Evolutionary conservation across 495 filamentous ascomycete genomes (phyloP).

Genomic region (Trypethelium eluteriae): DNA sequence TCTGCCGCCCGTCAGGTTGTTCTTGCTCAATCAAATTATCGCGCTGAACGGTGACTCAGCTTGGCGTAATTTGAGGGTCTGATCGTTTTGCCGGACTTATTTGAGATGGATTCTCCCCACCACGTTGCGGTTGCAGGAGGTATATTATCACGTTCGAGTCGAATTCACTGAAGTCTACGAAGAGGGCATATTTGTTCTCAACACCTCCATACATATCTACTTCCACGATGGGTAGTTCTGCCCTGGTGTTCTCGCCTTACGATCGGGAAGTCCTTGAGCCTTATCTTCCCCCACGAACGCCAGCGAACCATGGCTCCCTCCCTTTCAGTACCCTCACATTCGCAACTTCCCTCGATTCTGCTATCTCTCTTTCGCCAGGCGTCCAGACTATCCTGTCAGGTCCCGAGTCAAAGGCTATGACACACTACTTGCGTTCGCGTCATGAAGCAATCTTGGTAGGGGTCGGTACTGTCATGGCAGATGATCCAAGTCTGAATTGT

Average conservation of each 20-base stretch:
- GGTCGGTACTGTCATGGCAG: conserved; percentile 71
- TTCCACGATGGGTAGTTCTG: neutral
- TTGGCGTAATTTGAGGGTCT: no score
- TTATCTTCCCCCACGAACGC: conserved; percentile 1
- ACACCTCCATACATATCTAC: neutral
- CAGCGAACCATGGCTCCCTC: neutral
- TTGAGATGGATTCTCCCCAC: no score
- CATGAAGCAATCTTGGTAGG: conserved; percentile 84
- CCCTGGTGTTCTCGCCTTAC: neutral
- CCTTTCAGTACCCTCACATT: conserved; percentile 68
- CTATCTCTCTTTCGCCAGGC: conserved; percentile 65
- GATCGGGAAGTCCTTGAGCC: conserved; percentile 1
- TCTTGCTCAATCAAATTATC: no score
- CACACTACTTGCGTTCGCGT: conserved; percentile 72
- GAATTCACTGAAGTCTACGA: no score
- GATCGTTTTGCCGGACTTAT: no score
- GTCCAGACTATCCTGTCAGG: conserved; percentile 73
- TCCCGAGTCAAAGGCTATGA: conserved; percentile 76
- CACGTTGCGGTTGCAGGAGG: no score
- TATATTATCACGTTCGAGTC: no score
- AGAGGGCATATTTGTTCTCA: no score
- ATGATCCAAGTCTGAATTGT: conserved; percentile 79
- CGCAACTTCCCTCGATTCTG: conserved; percentile 80
- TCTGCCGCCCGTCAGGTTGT: no score
- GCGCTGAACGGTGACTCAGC: no score